A percentile compares a stretch with the other conserved stretches of the same genome.
Evolutionary conservation across 2,329 filamentous ascomycete genomes (phyloP).

Genomic region (Aspergillus neotritici): DNA sequence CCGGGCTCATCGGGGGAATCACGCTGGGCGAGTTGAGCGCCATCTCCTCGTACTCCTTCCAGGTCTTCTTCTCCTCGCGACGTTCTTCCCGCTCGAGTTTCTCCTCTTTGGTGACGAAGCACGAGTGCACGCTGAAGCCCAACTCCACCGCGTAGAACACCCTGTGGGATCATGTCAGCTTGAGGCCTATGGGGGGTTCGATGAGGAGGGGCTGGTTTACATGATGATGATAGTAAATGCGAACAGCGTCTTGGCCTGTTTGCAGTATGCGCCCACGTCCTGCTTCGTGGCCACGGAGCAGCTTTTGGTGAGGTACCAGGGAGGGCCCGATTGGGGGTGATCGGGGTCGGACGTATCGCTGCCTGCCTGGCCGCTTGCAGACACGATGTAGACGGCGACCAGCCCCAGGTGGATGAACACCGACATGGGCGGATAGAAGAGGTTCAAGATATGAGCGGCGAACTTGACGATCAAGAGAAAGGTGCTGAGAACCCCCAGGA

Average conservation of each 20-base stretch:
- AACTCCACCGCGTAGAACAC: constrained; percentile 47
- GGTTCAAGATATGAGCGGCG: constrained; percentile 52
- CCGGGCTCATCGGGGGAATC: constrained; percentile 27
- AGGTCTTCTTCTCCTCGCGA: constrained; percentile 32
- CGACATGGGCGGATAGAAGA: constrained; percentile 53
- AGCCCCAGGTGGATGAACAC: constrained; percentile 48
- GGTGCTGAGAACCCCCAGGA: constrained; percentile 55
- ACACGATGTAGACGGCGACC: constrained; percentile 50
- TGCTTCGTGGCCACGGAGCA: constrained; percentile 48
- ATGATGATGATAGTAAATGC: constrained; percentile 52
- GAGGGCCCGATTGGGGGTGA: constrained; percentile 50
- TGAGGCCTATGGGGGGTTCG: background rate
- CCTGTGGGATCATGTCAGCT: constrained; percentile 30
- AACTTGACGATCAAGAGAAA: constrained; percentile 57
- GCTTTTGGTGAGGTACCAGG: constrained; percentile 60
- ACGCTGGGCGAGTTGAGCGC: constrained; percentile 36
- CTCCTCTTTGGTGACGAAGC: constrained; percentile 40
- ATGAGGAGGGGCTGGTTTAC: constrained; percentile 38
- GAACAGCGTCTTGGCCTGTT: constrained; percentile 56
- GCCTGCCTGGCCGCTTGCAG: constrained; percentile 51
- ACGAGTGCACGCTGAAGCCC: constrained; percentile 44
- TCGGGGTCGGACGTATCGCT: constrained; percentile 54
- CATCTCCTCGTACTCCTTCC: constrained; percentile 39
- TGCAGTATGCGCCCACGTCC: constrained; percentile 49
- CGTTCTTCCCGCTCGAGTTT: constrained; percentile 28